phyloP scores from a whole-genome alignment of 805 yeast species.

The Ogataea salicorniae region DNA sequence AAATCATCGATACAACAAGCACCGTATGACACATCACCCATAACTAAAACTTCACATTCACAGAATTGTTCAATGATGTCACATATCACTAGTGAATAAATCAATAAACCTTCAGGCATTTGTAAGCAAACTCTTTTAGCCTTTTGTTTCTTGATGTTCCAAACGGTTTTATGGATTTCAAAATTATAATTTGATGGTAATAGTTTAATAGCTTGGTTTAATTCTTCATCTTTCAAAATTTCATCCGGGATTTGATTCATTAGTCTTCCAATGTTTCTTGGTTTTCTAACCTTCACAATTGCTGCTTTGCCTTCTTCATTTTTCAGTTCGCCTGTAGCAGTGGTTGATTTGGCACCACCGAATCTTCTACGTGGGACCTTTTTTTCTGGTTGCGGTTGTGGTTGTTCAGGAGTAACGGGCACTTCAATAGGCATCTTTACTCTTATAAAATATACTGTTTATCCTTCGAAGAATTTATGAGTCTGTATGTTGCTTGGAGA shows the following conservation, averaged over 20 bases:
- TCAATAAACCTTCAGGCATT: conserved; percentile 94
- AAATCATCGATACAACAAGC: conserved; percentile 98
- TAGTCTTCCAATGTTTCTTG: conserved; percentile 48
- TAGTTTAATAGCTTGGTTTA: conserved; percentile 77
- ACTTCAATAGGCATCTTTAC: conserved; percentile 1
- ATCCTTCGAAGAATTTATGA: not conserved
- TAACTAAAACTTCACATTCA: conserved; percentile 76
- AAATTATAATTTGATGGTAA: conserved; percentile 91
- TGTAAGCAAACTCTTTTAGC: conserved; percentile 89
- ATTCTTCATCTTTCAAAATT: conserved; percentile 69
- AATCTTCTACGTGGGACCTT: conserved; percentile 22
- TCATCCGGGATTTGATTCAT: conserved; percentile 87
- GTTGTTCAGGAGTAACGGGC: not conserved
- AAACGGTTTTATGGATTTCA: conserved; percentile 91
- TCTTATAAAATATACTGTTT: not conserved
- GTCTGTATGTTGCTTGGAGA: not conserved
- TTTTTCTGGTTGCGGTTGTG: not conserved
- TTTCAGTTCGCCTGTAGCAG: not conserved
- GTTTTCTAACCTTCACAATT: conserved; percentile 19
- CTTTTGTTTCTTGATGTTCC: conserved; percentile 74
- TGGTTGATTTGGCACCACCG: conserved; percentile 22
- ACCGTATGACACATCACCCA: conserved; percentile 99
- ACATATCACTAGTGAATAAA: conserved; percentile 82
- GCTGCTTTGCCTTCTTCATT: conserved; percentile 3
- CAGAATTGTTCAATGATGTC: conserved; percentile 94